Base-by-base conservation (phyloP, 192 early-diverging fungal genomes). In the Bifiguratus adelaidae region DNA sequence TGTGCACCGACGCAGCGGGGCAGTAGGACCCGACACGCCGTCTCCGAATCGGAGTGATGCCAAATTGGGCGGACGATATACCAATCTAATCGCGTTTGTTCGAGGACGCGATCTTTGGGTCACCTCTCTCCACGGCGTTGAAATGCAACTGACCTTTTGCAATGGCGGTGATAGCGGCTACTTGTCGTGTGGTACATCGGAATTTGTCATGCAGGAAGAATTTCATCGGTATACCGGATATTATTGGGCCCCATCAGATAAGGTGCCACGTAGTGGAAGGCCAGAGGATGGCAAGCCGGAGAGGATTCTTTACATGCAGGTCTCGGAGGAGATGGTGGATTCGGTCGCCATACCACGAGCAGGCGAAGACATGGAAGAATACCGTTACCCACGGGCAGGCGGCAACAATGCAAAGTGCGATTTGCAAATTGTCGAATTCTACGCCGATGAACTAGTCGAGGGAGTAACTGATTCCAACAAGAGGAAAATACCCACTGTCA, bases 161-260 rank as follows among this genome's bases (percentile, higher is more conserved):
- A 41, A 49, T 18, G 65, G 59, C 36, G 54, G 46, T 9, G 49
- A 59, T 11, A 52, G 65, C 44, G 53, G 55, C 5, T 58, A 63
- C 9, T 55, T 82, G 19, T 61, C 55, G 28, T 76, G 74, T 52
- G 82, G 82, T 13, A 52, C 68, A 20, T 71, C 76, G 7, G 82
- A 84, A 46, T 84, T 79, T 70, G 71, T 84, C 16, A 81, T 82
- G 78, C 82, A 84, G 60, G 82, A 84, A 52, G 82, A 84, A 48
- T 82, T 84, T 41, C 71, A 73, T 43, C 57, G 82, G 28, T 73
- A 60, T 27, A 75, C 80, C 7, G 74, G 76, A 23, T 84, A 79
- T 50, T 73, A 71, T 46, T 82, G 78, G 80, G 54, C 58, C 3
- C 68, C 71, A 7, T 22, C 44, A 18, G 22, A 9, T 1, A n/a